These are phyloP conservation scores for Ceratobasidium sp. DNA, from an alignment of 1,284 basidiomycete species.

Conservation along the genomic window DNA sequence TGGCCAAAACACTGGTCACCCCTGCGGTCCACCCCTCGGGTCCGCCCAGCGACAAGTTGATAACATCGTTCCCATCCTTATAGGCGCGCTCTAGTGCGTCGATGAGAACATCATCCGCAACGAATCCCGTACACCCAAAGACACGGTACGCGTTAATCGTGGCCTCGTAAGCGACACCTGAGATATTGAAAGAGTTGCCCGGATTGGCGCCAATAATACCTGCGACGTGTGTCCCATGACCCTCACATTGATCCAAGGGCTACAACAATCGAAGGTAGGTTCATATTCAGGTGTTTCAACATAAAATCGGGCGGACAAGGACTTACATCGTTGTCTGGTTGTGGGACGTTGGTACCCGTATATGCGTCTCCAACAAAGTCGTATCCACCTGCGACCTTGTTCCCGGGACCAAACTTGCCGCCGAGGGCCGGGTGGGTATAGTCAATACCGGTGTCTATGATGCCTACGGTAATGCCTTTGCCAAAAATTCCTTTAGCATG, in stretches of 20 bases:
- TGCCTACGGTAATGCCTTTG: slow-evolving; percentile 62
- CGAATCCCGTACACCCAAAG: slow-evolving; percentile 41
- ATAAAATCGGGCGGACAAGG: too few species aligned
- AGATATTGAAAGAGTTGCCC: slow-evolving; percentile 54
- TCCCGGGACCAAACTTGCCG: slow-evolving; percentile 62
- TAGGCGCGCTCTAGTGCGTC: slow-evolving; percentile 52
- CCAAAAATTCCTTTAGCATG: slow-evolving; percentile 62
- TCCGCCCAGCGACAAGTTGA: slow-evolving; percentile 60
- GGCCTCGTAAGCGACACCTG: slow-evolving; percentile 44
- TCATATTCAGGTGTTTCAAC: too few species aligned
- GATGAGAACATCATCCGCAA: slow-evolving; percentile 45
- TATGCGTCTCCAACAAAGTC: slow-evolving; percentile 62
- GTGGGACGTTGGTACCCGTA: neutral
- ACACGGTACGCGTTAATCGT: slow-evolving; percentile 42
- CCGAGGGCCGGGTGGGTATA: slow-evolving; percentile 64
- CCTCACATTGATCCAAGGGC: slow-evolving; percentile 58
- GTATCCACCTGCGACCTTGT: slow-evolving; percentile 58
- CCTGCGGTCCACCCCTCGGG: slow-evolving; percentile 58
- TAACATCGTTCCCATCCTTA: slow-evolving; percentile 59
- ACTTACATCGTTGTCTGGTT: slow-evolving; percentile 31
- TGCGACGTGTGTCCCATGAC: slow-evolving; percentile 58
- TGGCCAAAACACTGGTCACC: slow-evolving; percentile 56
- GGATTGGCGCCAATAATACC: slow-evolving; percentile 59
- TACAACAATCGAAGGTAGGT: neutral
- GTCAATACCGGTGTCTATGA: slow-evolving; percentile 64